phyloP scores from a whole-genome alignment of 345 rosid genomes.

The Trapa incisa region DNA sequence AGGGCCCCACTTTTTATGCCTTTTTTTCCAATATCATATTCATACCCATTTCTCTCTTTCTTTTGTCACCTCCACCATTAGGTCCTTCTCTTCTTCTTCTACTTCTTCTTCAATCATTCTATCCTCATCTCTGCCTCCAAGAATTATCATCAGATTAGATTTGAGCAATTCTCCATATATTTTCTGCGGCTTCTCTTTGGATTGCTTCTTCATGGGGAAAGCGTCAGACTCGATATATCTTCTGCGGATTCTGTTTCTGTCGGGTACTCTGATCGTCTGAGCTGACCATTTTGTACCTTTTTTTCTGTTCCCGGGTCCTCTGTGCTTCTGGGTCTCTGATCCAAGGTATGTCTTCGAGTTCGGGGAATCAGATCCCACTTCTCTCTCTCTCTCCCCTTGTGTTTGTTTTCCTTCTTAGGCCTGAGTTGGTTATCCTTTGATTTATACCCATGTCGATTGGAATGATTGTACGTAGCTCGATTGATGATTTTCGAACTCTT shows the following conservation, averaged over 20 bases:
- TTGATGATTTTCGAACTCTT: background rate
- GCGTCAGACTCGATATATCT: background rate
- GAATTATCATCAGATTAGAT: background rate
- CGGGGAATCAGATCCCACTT: background rate
- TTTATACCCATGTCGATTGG: background rate
- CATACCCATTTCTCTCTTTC: background rate
- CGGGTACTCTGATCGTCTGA: background rate
- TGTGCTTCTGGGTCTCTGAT: background rate
- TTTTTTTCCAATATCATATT: background rate
- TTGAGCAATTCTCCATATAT: background rate
- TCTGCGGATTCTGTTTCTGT: constrained; percentile 1
- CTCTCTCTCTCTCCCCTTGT: too few relatives aligned
- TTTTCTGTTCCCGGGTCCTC: background rate
- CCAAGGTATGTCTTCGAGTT: background rate
- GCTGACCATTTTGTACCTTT: background rate
- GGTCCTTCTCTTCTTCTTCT: background rate
- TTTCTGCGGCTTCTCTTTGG: background rate
- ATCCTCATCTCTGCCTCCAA: constrained; percentile 2
- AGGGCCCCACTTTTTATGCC: constrained; percentile 33
- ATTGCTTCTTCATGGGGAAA: background rate
- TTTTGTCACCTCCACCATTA: background rate
- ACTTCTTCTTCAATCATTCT: background rate
- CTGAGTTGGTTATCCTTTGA: background rate
- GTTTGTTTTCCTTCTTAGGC: background rate
- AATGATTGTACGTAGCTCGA: background rate